Conservation (phyloP, 169 alveolate genomes). For the Eimeria acervulina region DNA sequence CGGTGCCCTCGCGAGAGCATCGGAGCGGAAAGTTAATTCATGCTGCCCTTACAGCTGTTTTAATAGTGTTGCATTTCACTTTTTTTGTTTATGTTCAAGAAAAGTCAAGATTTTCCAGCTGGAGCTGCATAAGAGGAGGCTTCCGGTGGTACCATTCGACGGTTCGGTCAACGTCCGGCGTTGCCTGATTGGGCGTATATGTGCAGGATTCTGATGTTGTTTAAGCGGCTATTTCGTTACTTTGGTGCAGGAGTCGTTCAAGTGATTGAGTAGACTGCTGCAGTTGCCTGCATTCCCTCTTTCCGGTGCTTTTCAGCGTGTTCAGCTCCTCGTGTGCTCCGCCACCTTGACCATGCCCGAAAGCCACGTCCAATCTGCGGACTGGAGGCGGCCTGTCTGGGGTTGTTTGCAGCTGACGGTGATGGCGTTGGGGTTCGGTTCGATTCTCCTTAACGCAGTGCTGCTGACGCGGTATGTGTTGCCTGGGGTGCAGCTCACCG, state of each 20-base stretch:
- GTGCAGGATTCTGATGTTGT: neutral
- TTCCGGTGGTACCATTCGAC: neutral
- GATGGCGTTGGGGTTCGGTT: conserved; percentile 30
- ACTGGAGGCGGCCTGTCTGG: conserved; percentile 56
- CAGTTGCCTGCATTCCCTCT: neutral
- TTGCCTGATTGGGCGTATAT: neutral
- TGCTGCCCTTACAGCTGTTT: neutral
- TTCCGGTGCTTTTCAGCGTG: neutral
- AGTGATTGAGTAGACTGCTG: neutral
- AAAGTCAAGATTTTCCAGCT: neutral
- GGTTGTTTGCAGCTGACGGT: conserved; percentile 45
- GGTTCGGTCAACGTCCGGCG: neutral
- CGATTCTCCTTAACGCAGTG: conserved; percentile 26
- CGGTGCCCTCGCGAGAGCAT: neutral
- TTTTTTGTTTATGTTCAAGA: neutral
- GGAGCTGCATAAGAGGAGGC: neutral
- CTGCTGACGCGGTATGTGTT: conserved; percentile 38
- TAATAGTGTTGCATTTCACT: neutral
- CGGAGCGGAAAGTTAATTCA: neutral
- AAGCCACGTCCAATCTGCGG: neutral
- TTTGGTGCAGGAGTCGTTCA: neutral
- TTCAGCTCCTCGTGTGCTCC: neutral
- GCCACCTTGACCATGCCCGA: conserved; percentile 9
- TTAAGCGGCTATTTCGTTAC: neutral
- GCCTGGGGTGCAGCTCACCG: neutral